phyloP scores from a whole-genome alignment of 768 basidiomycete species.

The Leucocoprinus leucothites region DNA sequence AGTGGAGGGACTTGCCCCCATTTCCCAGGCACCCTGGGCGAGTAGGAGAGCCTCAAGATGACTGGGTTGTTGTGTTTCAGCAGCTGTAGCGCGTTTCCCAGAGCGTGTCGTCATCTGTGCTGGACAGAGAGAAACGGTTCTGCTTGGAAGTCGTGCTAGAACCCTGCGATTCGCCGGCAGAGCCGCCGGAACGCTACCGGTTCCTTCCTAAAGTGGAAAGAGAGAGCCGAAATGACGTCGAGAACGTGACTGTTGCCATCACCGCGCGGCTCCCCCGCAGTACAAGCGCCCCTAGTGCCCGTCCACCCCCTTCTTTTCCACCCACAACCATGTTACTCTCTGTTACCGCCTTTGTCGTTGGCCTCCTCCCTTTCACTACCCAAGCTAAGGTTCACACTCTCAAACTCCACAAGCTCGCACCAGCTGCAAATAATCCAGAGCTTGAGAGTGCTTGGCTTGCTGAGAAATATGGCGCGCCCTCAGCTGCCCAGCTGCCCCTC shows the following conservation, averaged over 20 bases:
- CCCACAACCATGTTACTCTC: constrained; percentile 34
- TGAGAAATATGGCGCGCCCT: constrained; percentile 82
- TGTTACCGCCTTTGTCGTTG: constrained; percentile 31
- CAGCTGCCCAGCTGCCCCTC: constrained; percentile 50
- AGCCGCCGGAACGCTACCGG: too few relatives aligned
- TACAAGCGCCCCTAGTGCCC: constrained; percentile 3
- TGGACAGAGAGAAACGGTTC: too few relatives aligned
- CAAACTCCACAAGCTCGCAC: constrained; percentile 84
- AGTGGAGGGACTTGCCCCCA: constrained; percentile 50
- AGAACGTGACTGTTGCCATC: constrained; percentile 4
- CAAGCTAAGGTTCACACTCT: constrained; percentile 72
- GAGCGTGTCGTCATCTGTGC: constrained; percentile 35
- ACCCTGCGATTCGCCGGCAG: too few relatives aligned
- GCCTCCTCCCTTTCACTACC: constrained; percentile 48
- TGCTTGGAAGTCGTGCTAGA: too few relatives aligned
- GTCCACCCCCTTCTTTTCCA: not conserved
- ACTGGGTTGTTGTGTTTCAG: constrained; percentile 21
- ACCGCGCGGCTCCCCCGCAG: constrained; percentile 1
- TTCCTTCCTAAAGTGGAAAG: too few relatives aligned
- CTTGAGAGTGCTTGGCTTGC: constrained; percentile 83
- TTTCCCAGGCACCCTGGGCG: constrained; percentile 83
- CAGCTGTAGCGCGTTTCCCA: constrained; percentile 22
- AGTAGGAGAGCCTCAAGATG: constrained; percentile 73
- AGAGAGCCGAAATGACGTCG: too few relatives aligned
- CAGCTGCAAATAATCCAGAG: constrained; percentile 54